Conservation (phyloP, 2,329 filamentous ascomycete genomes). For the Monilinia vaccinii-corymbosi region DNA sequence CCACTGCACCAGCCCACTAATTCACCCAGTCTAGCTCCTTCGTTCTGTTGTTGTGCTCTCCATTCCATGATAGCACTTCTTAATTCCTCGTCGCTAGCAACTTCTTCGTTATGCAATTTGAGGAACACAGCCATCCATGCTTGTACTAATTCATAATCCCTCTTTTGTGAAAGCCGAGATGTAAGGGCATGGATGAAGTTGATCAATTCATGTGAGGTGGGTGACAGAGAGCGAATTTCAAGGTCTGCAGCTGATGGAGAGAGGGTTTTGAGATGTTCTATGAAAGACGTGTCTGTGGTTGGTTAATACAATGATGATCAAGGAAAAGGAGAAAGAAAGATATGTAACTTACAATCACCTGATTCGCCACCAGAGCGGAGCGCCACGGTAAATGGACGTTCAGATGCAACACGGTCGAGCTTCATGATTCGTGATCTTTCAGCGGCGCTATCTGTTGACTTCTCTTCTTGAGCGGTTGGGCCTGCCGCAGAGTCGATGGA, state of each 20-base stretch:
- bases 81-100: conserved; percentile 39
- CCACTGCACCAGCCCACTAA: conserved; percentile 83
- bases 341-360: conserved; percentile 48
- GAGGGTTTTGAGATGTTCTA: conserved; percentile 71
- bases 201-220: conserved; percentile 49
- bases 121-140: conserved; percentile 97
- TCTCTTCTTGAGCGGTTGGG: conserved; percentile 21
- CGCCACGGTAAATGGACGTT: conserved; percentile 50
- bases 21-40: conserved; percentile 60
- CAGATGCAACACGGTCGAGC: conserved; percentile 48
- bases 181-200: conserved; percentile 79
- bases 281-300: conserved; percentile 50
- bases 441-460: conserved; percentile 29
- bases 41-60: conserved; percentile 62
- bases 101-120: conserved; percentile 60
- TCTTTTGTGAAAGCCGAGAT: conserved; percentile 53
- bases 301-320: conserved; percentile 13
- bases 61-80: conserved; percentile 56
- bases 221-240: conserved; percentile 74
- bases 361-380: conserved; percentile 44
- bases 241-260: conserved; percentile 81
- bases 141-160: conserved; percentile 89
- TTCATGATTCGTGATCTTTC: conserved; percentile 61
- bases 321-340: neutral
- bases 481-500: conserved; percentile 40